Evolutionary conservation across 139 green algal species (phyloP), one percentile per base, ranked within the genome.

Genomic region (Bryopsis sp.): DNA sequence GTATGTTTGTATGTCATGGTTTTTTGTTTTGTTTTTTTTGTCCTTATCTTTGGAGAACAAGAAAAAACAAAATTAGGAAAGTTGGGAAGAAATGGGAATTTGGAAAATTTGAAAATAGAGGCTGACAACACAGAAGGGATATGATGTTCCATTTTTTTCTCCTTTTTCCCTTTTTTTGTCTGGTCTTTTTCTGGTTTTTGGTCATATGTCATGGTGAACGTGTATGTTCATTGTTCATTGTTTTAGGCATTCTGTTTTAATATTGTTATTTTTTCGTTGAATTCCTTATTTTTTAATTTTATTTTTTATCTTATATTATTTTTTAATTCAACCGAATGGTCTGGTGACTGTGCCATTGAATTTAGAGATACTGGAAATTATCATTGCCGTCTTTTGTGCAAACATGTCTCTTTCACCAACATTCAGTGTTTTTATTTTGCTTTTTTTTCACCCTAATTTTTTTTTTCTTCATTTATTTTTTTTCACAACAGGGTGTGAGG

Each of bases 401-500:
- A 54, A 19, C 11, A 11, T 19, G 43, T 19, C 15, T 54, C 15
- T 54, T 19, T 19, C 11, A 19, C 43, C 11, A 26, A 54, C 43
- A 54, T 19, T 19, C 19, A 19, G 11, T 54, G 11, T 11, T 54
- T 19, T 19, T 26, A 54, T 54, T 54, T 19, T 11, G 43, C 43
- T 11, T 19, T 54, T 11, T 54, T 11, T 54, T 11, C 43, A 19
- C 43, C 11, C 43, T 11, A 26, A 19, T 54, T 11, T 11, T 46
- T 61, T 19, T 11, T 19, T 19, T 19, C 11, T 54, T 54, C 43
- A n/a, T 48, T 34, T 33, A 36, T 19, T 64, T 7, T 48, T 34
- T 11, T 35, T 19, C 19, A 32, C 8, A 8, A 15, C 67, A 79
- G 76, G 77, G 81, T 24, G 74, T 88, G 2, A 85, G 82, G 62